Conservation (phyloP, 257 asterid species). For the Fraxinus quadrangulata region DNA sequence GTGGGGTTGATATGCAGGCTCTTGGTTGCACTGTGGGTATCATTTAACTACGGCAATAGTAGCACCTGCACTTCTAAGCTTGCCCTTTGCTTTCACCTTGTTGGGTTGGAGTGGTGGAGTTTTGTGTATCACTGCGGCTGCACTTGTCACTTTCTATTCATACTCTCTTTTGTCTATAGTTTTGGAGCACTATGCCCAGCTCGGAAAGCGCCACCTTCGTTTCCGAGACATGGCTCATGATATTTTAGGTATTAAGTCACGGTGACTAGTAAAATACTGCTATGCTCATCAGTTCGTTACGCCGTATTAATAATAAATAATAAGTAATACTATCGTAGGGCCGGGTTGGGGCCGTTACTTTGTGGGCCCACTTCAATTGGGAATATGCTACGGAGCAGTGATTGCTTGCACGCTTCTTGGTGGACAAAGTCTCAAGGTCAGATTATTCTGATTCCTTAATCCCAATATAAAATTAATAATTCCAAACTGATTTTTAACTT, state of each 20-base stretch:
- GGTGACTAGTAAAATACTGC: neutral
- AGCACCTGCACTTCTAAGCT: conserved; percentile 63
- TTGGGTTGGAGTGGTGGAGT: conserved; percentile 68
- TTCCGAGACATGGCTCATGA: conserved; percentile 76
- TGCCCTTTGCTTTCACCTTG: conserved; percentile 55
- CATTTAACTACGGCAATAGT: conserved; percentile 73
- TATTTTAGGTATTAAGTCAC: conserved; percentile 47
- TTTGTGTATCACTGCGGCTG: conserved; percentile 49
- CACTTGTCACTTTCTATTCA: conserved; percentile 57
- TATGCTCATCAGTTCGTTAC: no score
- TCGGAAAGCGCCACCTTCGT: conserved; percentile 68
- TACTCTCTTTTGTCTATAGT: conserved; percentile 57
- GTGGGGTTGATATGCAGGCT: conserved; percentile 31
- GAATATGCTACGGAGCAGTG: conserved; percentile 61
- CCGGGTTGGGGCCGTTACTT: conserved; percentile 69
- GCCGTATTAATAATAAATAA: no score
- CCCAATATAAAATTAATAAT: neutral
- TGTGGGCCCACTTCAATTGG: conserved; percentile 71
- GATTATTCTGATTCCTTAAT: neutral
- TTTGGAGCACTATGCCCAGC: conserved; percentile 62
- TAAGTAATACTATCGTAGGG: conserved; percentile 31
- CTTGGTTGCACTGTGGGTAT: conserved; percentile 75
- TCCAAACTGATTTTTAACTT: no score
- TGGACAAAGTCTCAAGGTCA: conserved; percentile 75
- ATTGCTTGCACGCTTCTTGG: conserved; percentile 64